Evolutionary conservation across 257 asterid genomes (phyloP).

Genomic region (Petunia axillaris): DNA sequence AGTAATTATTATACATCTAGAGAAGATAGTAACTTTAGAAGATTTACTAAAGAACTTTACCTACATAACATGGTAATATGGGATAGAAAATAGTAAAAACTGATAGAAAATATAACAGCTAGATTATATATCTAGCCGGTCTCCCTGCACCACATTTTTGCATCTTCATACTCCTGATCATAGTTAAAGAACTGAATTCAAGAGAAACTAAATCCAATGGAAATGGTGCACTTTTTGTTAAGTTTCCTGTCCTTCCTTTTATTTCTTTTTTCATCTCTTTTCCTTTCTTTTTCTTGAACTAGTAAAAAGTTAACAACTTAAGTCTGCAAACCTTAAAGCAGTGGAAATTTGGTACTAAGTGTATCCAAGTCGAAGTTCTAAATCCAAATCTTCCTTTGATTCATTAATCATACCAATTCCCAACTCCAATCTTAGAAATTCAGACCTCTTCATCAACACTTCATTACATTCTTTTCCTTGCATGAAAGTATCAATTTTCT

Average conservation of each 20-base stretch:
- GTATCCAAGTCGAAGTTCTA: constrained; percentile 93
- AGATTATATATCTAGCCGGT: background rate
- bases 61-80: background rate
- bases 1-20: background rate
- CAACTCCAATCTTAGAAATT: constrained; percentile 63
- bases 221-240: background rate
- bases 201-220: background rate
- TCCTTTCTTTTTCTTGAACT: background rate
- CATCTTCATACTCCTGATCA: background rate
- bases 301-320: background rate
- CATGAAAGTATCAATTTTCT: constrained; percentile 26
- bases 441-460: constrained; percentile 34
- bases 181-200: background rate
- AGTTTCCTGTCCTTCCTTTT: too few species aligned
- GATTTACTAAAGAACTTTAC: background rate
- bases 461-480: constrained; percentile 32
- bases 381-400: constrained; percentile 68
- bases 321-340: constrained; percentile 21
- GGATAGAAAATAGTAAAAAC: background rate
- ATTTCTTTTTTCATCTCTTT: background rate
- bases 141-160: background rate
- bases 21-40: background rate
- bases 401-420: constrained; percentile 63
- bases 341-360: constrained; percentile 24
- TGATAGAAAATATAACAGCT: background rate